Conservation (phyloP, 208 protist species). For the Endotrypanum monterogeii region DNA sequence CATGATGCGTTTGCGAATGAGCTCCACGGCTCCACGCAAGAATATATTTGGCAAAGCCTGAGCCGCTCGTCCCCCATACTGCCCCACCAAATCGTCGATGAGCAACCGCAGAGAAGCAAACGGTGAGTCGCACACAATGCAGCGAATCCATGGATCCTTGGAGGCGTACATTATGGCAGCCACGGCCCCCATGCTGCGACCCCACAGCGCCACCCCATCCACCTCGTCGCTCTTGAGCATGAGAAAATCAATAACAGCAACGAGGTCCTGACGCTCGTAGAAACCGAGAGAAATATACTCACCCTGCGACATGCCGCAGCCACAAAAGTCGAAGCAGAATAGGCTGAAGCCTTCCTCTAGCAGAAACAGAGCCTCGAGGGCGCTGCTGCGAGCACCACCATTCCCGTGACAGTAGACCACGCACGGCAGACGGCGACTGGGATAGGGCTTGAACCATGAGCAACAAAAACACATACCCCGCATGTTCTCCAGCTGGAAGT, state of each 20-base stretch:
- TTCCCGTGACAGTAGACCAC: slow-evolving; percentile 94
- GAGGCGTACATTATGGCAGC: slow-evolving; percentile 94
- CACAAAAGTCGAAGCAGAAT: slow-evolving; percentile 93
- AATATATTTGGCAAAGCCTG: slow-evolving; percentile 76
- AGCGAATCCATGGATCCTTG: slow-evolving; percentile 88
- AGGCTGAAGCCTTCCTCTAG: slow-evolving; percentile 88
- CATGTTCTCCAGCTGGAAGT: slow-evolving; percentile 85
- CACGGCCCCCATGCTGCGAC: slow-evolving; percentile 95
- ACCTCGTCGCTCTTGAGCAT: slow-evolving; percentile 54
- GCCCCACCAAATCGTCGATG: slow-evolving; percentile 81
- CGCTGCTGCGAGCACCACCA: slow-evolving; percentile 82
- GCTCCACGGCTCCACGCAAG: slow-evolving; percentile 75
- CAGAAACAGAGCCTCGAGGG: slow-evolving; percentile 78
- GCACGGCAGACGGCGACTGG: slow-evolving; percentile 54
- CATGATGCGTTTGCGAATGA: slow-evolving; percentile 87
- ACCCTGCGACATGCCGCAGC: slow-evolving; percentile 92
- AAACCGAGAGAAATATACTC: slow-evolving; percentile 96
- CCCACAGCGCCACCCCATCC: slow-evolving; percentile 88
- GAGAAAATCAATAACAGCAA: slow-evolving; percentile 87
- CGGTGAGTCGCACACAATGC: slow-evolving; percentile 94
- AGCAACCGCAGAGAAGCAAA: slow-evolving; percentile 88
- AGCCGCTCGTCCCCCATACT: slow-evolving; percentile 41
- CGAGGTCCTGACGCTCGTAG: slow-evolving; percentile 95
- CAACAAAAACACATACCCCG: slow-evolving; percentile 79
- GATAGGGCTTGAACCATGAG: slow-evolving; percentile 77